Base-by-base conservation (phyloP, 257 asterid genomes). In the Asclepias syriaca region DNA sequence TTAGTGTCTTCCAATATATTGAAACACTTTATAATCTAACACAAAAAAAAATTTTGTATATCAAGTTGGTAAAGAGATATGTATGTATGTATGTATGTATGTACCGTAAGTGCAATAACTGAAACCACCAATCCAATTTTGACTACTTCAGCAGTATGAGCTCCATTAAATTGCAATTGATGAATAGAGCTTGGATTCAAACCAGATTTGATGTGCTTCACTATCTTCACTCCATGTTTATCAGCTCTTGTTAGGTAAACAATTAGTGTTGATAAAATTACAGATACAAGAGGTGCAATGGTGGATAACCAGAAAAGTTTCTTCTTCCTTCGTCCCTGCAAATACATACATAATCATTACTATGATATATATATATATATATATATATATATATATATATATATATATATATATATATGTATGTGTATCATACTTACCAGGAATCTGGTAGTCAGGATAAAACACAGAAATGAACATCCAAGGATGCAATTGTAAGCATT, bases 241-340 rank as follows among this genome's bases (percentile, higher is more conserved):
- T 83, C 83, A 37, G 85, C 87, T 49, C 78, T 74, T 40, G 87
- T 83, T 40, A 83, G 60, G 73, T 39, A 81, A 24, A 83, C 87
- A 34, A 78, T 14, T 24, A 83, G 61, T 10, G 85, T 83, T 40
- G 85, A 70, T 39, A 83, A 27, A 56, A 81, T 46, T 8, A 84
- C 84, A 12, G 86, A 84, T 46, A 75, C 4, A 24, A 84, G 64
- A 45, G 85, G 88, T 60, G 81, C 85, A 45, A 70, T 77, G 29
- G 85, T 81, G 15, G 88, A 70, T 69, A 84, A 54, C 86, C 85
- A 84, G 70, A 76, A 84, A 16, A 78, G 76, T 74, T 81, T 81
- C 72, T 69, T 79, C 72, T 81, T 77, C 76, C 63, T 81, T 74
- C 69, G 73, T 16, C 80, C 85, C 86, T 84, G 81, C 1, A 22